A percentile compares a stretch with the other conserved stretches of the same genome.
Conservation (phyloP, 352 stramenopile genomes). For the Discostella stelligera region DNA sequence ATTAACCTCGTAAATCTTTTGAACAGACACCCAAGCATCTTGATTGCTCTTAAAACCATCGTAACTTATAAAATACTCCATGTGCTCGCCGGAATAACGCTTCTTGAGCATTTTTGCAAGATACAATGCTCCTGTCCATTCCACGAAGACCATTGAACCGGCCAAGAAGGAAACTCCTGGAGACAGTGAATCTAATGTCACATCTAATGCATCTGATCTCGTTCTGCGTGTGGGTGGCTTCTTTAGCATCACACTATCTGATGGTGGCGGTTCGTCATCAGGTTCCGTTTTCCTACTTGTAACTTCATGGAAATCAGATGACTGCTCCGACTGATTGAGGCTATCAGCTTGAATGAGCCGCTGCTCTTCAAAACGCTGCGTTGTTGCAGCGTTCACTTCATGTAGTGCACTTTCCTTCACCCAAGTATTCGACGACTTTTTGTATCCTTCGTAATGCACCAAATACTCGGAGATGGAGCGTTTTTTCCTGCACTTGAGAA, state of each 20-base stretch:
- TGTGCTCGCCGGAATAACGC: constrained; percentile 43
- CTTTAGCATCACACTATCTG: constrained; percentile 1
- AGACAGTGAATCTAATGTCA: constrained; percentile 37
- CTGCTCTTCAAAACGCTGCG: constrained; percentile 51
- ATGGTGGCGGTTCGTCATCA: constrained; percentile 8
- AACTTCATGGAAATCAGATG: constrained; percentile 23
- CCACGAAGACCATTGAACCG: constrained; percentile 58
- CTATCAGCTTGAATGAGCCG: constrained; percentile 38
- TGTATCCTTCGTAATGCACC: constrained; percentile 65
- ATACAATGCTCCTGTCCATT: constrained; percentile 50
- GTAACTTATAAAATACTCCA: constrained; percentile 58
- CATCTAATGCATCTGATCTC: constrained; percentile 47
- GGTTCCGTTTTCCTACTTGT: constrained; percentile 30
- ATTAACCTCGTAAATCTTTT: constrained; percentile 68
- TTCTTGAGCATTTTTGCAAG: constrained; percentile 68
- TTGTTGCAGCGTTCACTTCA: constrained; percentile 51
- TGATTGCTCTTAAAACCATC: constrained; percentile 53
- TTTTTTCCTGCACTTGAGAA: constrained; percentile 49
- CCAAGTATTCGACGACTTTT: constrained; percentile 62
- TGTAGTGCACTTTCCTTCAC: constrained; percentile 52
- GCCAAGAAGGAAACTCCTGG: constrained; percentile 58
- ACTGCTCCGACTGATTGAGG: constrained; percentile 23
- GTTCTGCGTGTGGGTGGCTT: constrained; percentile 27
- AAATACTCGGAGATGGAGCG: constrained; percentile 44
- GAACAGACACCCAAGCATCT: constrained; percentile 60